Evolutionary conservation across 2,329 filamentous ascomycete species (phyloP).

Genomic region (Seiridium unicorne): DNA sequence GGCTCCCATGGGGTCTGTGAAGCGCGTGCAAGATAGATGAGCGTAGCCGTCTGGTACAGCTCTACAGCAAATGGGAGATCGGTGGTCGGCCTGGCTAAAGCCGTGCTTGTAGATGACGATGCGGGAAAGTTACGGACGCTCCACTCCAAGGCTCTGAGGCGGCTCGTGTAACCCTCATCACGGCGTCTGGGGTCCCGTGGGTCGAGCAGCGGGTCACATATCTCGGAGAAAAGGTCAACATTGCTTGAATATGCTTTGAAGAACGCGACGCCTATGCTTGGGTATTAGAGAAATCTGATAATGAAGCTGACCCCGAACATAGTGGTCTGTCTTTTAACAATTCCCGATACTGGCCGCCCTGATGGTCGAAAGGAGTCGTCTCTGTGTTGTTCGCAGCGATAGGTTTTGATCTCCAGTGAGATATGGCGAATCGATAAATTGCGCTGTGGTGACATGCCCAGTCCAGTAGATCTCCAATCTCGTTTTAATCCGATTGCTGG

Average conservation of each 20-base stretch:
- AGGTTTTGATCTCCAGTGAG: constrained; percentile 20
- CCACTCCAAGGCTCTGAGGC: constrained; percentile 12
- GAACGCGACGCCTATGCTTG: constrained; percentile 7
- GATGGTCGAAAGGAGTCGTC: neutral
- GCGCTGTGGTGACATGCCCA: constrained; percentile 29
- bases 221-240: constrained; percentile 20
- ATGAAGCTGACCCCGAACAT: neutral
- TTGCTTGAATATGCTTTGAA: constrained; percentile 12
- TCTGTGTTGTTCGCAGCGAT: neutral
- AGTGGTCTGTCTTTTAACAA: constrained; percentile 7
- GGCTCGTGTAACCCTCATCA: constrained; percentile 11
- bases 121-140: constrained; percentile 6
- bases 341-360: neutral
- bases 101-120: neutral
- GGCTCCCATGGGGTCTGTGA: constrained; percentile 21
- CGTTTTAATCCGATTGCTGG: constrained; percentile 4
- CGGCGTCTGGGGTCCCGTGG: constrained; percentile 17
- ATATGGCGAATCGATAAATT: constrained; percentile 23
- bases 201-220: constrained; percentile 18
- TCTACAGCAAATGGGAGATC: constrained; percentile 10
- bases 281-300: neutral
- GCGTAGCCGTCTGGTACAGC: constrained; percentile 17
- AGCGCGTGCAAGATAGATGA: constrained; percentile 19
- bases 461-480: constrained; percentile 17
- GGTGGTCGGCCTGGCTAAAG: neutral